Percentiles rank a stretch among this genome's conserved stretches.
Conservation (phyloP, 1,284 basidiomycete genomes). For the Mixia osmundae region DNA sequence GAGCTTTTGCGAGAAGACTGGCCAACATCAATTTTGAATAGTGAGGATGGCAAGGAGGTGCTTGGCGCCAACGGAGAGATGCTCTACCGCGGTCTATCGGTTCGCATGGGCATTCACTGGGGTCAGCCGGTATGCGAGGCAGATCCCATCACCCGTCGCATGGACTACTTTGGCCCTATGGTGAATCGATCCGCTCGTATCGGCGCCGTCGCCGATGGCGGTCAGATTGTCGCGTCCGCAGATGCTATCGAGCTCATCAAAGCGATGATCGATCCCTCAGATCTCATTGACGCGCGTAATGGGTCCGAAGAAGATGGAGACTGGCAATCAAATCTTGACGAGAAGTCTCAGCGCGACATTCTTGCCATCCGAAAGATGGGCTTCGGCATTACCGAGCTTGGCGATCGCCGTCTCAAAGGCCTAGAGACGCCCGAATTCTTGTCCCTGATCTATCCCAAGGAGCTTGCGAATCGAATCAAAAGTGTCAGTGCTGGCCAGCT, state of each 20-base stretch:
- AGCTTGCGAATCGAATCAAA: slow-evolving; percentile 42
- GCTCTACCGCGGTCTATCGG: slow-evolving; percentile 69
- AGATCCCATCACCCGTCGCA: slow-evolving; percentile 80
- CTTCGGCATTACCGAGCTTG: slow-evolving; percentile 48
- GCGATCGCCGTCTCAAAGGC: slow-evolving; percentile 82
- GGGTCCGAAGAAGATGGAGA: background rate
- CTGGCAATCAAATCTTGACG: slow-evolving; percentile 18
- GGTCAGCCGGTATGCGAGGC: slow-evolving; percentile 74
- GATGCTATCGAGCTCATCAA: slow-evolving; percentile 26
- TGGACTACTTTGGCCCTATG: slow-evolving; percentile 94
- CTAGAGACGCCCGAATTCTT: slow-evolving; percentile 54
- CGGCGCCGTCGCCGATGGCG: slow-evolving; percentile 59
- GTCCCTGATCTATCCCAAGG: slow-evolving; percentile 57
- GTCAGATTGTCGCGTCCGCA: slow-evolving; percentile 79
- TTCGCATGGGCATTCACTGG: slow-evolving; percentile 95
- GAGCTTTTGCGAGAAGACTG: slow-evolving; percentile 66
- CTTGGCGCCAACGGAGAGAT: slow-evolving; percentile 43
- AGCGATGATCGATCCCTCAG: slow-evolving; percentile 10
- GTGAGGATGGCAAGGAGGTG: slow-evolving; percentile 68
- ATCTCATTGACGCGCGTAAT: slow-evolving; percentile 3
- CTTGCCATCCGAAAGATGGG: slow-evolving; percentile 46
- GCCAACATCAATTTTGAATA: slow-evolving; percentile 85
- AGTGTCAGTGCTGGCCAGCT: too few species aligned
- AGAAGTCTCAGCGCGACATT: slow-evolving; percentile 17
- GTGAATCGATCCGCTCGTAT: slow-evolving; percentile 81